Conservation (phyloP, 257 asterid species). For the Pogostemon cablin region DNA sequence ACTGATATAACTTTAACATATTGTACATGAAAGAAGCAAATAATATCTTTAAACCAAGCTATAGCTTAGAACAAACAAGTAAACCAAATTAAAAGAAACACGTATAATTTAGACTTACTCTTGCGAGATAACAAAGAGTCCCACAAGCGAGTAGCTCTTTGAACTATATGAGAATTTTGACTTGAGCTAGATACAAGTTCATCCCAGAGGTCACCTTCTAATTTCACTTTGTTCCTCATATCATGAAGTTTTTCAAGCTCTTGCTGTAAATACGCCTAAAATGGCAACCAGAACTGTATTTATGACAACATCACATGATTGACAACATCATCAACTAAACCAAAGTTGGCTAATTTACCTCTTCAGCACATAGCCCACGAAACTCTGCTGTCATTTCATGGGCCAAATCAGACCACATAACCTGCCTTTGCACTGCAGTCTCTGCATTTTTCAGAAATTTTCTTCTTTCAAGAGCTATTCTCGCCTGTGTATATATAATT, state of each 20-base stretch:
- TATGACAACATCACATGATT: slow-evolving; percentile 7
- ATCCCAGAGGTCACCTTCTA: slow-evolving; percentile 98
- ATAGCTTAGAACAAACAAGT: slow-evolving; percentile 21
- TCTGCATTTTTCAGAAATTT: slow-evolving; percentile 91
- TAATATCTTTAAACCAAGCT: slow-evolving; percentile 3
- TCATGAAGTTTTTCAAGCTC: slow-evolving; percentile 97
- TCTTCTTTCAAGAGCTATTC: slow-evolving; percentile 98
- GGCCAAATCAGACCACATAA: slow-evolving; percentile 95
- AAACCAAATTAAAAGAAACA: slow-evolving; percentile 28
- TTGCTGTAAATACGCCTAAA: slow-evolving; percentile 95
- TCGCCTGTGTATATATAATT: slow-evolving; percentile 60
- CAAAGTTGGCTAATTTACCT: slow-evolving; percentile 50
- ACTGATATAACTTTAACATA: slow-evolving; percentile 3
- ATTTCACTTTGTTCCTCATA: slow-evolving; percentile 87
- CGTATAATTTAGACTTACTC: slow-evolving; percentile 55
- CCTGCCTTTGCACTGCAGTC: slow-evolving; percentile 95
- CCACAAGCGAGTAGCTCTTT: slow-evolving; percentile 96
- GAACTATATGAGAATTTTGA: slow-evolving; percentile 98
- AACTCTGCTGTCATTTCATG: slow-evolving; percentile 99
- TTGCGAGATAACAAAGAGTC: slow-evolving; percentile 94
- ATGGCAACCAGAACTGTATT: slow-evolving; percentile 33
- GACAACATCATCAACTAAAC: slow-evolving; percentile 10
- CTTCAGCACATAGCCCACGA: slow-evolving; percentile 98
- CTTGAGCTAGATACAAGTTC: slow-evolving; percentile 99
- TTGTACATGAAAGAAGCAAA: background rate